Base-by-base conservation (phyloP, 306 rosid species). In the Neltuma alba region DNA sequence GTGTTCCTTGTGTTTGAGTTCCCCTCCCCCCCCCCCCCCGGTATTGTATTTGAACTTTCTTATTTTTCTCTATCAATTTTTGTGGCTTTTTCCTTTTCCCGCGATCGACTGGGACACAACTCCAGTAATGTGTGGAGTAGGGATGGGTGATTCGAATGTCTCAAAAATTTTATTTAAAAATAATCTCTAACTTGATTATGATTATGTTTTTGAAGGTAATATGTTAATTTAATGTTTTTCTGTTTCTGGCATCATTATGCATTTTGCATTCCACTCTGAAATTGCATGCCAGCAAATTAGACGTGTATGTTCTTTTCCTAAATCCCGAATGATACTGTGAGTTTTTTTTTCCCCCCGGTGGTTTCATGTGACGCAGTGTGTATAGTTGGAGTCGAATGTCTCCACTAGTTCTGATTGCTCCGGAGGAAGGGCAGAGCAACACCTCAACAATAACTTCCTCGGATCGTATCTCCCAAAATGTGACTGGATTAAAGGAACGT, bases 361-460 rank as follows among this genome's bases (percentile, higher is more conserved):
- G 72, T 79, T 74, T 72, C 75, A 9, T 68, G 21, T 58, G 33
- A 42, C 50, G 63, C 64, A 71, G 83, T 72, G 77, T 65, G 81
- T 67, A 79, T 47, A 23, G 61, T 47, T 74, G 80, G 52, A 77
- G 68, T 75, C 80, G 75, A 80, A 95, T 95, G 99, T 89, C 98
- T 82, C 89, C 93, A 48, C 88, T 92, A 27, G 87, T 68, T 81
- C 86, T 86, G 75, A 88, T 86, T 77, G 69, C 87, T 75, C 96
- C 86, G 78, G 99, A 85, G 82, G 98, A 90, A 78, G 92, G 91
- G 84, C 86, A 62, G 75, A 79, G 88, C 81, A 82, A 90, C 66
- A 85, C 72, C 76, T 78, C 91, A 27, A 72, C 80, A 16, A 80
- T 78, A 50, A 85, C 85, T 42, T 90, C 92, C 45, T 75, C 85